Evolutionary conservation across 2,329 filamentous ascomycete genomes (phyloP).

Genomic region (Aspergillus brasiliensis): DNA sequence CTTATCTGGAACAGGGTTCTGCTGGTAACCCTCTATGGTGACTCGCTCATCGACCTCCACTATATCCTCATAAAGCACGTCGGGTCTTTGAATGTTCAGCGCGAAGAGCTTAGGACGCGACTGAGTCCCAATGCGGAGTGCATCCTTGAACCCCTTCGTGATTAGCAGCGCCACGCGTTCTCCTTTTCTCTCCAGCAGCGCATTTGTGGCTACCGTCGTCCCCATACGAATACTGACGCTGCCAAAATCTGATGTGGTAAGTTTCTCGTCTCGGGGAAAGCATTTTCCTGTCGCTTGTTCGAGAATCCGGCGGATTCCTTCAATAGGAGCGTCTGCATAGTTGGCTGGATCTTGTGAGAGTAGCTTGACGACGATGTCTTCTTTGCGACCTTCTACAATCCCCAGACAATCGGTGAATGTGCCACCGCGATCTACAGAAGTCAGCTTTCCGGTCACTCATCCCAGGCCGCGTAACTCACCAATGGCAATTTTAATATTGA

Average conservation of each 20-base stretch:
- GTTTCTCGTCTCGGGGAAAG: conserved; percentile 38
- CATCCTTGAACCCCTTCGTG: conserved; percentile 84
- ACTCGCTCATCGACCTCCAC: conserved; percentile 88
- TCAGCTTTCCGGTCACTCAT: conserved; percentile 9
- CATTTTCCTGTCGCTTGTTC: conserved; percentile 40
- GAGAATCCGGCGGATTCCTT: conserved; percentile 77
- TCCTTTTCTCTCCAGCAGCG: conserved; percentile 83
- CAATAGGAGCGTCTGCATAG: conserved; percentile 60
- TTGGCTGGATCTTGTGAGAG: conserved; percentile 44
- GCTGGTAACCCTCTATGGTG: conserved; percentile 57
- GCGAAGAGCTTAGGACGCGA: conserved; percentile 85
- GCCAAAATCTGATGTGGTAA: conserved; percentile 28
- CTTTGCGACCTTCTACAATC: conserved; percentile 37
- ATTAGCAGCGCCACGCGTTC: conserved; percentile 84
- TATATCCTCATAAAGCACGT: conserved; percentile 79
- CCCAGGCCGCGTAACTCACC: background rate
- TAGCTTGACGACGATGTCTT: conserved; percentile 42
- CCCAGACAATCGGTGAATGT: conserved; percentile 45
- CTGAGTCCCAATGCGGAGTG: conserved; percentile 87
- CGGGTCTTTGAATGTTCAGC: conserved; percentile 78
- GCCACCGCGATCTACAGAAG: conserved; percentile 43
- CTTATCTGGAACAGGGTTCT: conserved; percentile 64
- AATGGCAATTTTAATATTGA: conserved; percentile 9
- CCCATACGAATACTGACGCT: conserved; percentile 74
- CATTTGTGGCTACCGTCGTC: conserved; percentile 90